A percentile compares a stretch with the other conserved stretches of the same genome.
Evolutionary conservation across 257 asterid genomes (phyloP).

Genomic region (Plantago elongata): DNA sequence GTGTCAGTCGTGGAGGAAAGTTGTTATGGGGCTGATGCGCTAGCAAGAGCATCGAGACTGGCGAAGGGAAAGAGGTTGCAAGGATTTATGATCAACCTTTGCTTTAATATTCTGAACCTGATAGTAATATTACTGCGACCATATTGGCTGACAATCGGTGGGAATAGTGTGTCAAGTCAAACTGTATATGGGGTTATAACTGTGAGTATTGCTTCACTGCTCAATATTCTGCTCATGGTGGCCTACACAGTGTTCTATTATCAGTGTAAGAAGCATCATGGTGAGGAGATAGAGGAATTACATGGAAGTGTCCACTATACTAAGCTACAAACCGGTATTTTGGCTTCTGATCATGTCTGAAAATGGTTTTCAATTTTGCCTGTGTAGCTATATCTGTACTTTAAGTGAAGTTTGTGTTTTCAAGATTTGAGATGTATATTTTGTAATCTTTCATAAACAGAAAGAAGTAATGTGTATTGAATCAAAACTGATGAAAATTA

Average conservation of each 20-base stretch:
- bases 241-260: conserved; percentile 39
- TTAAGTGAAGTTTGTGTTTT: no score
- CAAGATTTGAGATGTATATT: no score
- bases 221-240: conserved; percentile 12
- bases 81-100: conserved; percentile 31
- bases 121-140: conserved; percentile 6
- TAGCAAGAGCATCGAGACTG: not conserved
- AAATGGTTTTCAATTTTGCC: no score
- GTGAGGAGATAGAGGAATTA: conserved; percentile 27
- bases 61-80: conserved; percentile 31
- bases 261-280: conserved; percentile 37
- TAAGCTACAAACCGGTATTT: conserved; percentile 8
- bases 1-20: conserved; percentile 39
- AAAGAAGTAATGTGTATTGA: no score
- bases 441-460: no score
- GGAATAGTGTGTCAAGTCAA: conserved; percentile 4
- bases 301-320: conserved; percentile 16
- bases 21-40: conserved; percentile 35
- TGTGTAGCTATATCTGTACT: no score
- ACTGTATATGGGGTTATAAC: conserved; percentile 4
- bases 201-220: conserved; percentile 14
- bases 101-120: conserved; percentile 9
- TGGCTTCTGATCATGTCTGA: conserved; percentile 2
- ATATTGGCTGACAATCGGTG: conserved; percentile 16
- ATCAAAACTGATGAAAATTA: no score